These are phyloP conservation scores for Cryptococcus sp. DNA, from an alignment of 1,284 basidiomycete species.

Conservation along the genomic window DNA sequence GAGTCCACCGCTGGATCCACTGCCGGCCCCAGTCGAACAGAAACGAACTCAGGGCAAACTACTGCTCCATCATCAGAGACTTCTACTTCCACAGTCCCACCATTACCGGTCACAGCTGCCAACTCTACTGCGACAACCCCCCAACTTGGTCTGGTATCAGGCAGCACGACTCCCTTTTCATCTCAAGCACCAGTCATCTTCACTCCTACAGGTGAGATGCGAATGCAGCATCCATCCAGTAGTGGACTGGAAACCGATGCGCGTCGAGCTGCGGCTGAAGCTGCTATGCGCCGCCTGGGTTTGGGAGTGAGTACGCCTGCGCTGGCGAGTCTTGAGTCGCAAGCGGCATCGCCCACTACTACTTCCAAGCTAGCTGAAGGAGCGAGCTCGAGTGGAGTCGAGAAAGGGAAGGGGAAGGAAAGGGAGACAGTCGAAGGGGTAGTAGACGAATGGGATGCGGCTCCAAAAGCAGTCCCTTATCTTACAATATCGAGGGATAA, in stretches of 20 bases:
- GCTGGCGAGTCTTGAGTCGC: background rate
- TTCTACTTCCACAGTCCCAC: background rate
- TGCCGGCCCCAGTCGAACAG: background rate
- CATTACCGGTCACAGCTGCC: background rate
- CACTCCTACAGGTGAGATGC: constrained; percentile 20
- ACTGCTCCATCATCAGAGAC: background rate
- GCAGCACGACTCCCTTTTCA: constrained; percentile 36
- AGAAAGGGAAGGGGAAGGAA: constrained; percentile 22
- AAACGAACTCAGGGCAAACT: background rate
- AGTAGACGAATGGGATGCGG: constrained; percentile 10
- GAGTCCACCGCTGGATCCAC: background rate
- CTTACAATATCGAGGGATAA: background rate
- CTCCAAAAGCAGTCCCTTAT: background rate
- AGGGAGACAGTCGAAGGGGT: background rate
- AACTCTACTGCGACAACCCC: constrained; percentile 9
- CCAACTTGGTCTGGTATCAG: constrained; percentile 18
- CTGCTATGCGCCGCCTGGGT: constrained; percentile 32
- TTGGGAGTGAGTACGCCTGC: constrained; percentile 1
- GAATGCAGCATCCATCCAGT: constrained; percentile 55
- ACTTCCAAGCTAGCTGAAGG: too few species aligned
- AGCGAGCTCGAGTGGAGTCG: too few species aligned
- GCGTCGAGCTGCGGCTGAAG: constrained; percentile 30
- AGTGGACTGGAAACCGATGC: constrained; percentile 38
- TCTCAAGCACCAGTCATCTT: constrained; percentile 45
- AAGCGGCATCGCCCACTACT: background rate